Conservation (phyloP, 2,329 filamentous ascomycete species). For the Diplodia scrobiculata region DNA sequence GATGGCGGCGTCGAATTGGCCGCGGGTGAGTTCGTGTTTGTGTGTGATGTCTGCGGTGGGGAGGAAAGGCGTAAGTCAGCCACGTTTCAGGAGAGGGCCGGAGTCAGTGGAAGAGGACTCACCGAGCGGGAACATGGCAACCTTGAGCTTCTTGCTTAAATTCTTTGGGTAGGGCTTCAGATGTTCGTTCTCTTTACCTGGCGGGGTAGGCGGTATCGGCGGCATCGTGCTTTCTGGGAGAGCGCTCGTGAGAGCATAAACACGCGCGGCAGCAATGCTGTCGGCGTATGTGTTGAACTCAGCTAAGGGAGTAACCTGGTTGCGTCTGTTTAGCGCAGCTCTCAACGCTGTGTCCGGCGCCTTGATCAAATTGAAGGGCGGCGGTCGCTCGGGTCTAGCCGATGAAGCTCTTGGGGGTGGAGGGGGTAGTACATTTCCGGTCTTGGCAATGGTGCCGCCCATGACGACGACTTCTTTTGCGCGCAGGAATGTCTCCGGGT, state of each 20-base stretch:
- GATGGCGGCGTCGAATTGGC: slow-evolving; percentile 43
- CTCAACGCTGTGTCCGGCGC: slow-evolving; percentile 42
- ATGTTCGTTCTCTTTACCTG: slow-evolving; percentile 35
- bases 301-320: slow-evolving; percentile 70
- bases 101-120: not conserved
- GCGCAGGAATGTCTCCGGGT: slow-evolving; percentile 84
- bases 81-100: no score
- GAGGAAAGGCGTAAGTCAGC: not conserved
- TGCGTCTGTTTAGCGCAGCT: slow-evolving; percentile 39
- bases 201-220: slow-evolving; percentile 54
- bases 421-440: slow-evolving; percentile 66
- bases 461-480: slow-evolving; percentile 93
- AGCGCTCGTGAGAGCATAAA: slow-evolving; percentile 54
- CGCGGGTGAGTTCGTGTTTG: slow-evolving; percentile 47
- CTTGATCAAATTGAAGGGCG: slow-evolving; percentile 46
- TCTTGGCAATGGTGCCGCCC: slow-evolving; percentile 79
- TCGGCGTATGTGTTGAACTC: slow-evolving; percentile 98
- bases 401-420: slow-evolving; percentile 32
- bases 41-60: slow-evolving; percentile 48
- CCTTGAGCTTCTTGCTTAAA: slow-evolving; percentile 47
- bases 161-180: slow-evolving; percentile 47
- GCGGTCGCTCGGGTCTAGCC: slow-evolving; percentile 35
- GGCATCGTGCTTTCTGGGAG: slow-evolving; percentile 80
- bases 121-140: slow-evolving; percentile 54
- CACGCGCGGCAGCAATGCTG: slow-evolving; percentile 51